Evolutionary conservation across 495 filamentous ascomycete genomes (phyloP), one percentile per base, ranked within the genome.

Genomic region (Neurospora sp.): DNA sequence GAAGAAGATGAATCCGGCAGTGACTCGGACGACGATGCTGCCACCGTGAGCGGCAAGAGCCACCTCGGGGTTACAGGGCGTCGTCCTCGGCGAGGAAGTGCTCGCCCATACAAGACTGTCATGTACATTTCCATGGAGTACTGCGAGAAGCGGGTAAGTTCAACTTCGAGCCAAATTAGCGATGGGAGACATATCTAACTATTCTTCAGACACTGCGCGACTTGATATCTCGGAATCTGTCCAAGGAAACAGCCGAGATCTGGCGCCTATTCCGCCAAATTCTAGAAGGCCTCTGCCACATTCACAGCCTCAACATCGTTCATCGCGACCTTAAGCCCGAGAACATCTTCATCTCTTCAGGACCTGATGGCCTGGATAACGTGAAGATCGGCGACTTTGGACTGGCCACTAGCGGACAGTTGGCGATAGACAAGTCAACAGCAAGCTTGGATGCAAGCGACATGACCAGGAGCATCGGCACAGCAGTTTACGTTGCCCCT

Each of bases 281-380:
- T 14, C 85, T 98, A 3, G 94, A 98, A 82, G 96, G 96, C 0
- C 81, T 99, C 18, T 91, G 87, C 44, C 94, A 99, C 81, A 94
- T 99, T 66, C 96, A 99, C 78, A 86, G 90, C 41, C 85, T 96
- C 71, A 94, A 93, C 61, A 97, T 99, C 75, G 95, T 99, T 27
- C 96, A 99, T 78, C 91, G 96, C 1, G 96, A 99, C 80, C 86
- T 99, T n/a, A 98, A 98, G 78, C 96, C 96, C 0, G 96, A 99
- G 77, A 99, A 99, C 75, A 89, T 99, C 68, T 99, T 99, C 82
- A 96, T 98, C 76, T 80, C 79, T 38, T 78, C 79, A 31, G 82
- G 82, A 12, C 76, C 81, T 12, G 96, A 98, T 77, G 88, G 91
- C 41, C 87, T 91, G 3, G 92, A 92, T 61, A 95, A 97, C 77